Conservation (phyloP, 495 filamentous ascomycete genomes). For the Aspergillus sclerotiicarbonarius region DNA sequence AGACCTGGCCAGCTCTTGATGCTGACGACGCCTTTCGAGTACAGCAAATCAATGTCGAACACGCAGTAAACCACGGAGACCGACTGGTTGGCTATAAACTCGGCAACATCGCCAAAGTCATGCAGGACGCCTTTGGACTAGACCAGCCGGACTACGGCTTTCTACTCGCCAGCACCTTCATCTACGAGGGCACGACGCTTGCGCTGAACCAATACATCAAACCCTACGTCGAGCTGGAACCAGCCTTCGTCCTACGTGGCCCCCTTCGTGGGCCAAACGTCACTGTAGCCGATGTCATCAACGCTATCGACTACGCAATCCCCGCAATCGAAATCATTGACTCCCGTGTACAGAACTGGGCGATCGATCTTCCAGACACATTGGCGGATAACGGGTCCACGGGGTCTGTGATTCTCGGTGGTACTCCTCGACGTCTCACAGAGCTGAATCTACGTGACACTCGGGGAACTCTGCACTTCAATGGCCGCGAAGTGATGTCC, state of each 20-base stretch:
- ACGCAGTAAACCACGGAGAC: conserved; percentile 19
- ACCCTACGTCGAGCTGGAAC: conserved; percentile 23
- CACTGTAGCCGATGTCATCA: conserved; percentile 25
- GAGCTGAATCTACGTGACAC: conserved; percentile 21
- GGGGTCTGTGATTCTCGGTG: conserved; percentile 20
- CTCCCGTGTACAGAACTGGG: conserved; percentile 24
- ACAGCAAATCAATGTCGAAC: conserved; percentile 13
- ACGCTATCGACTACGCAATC: conserved; percentile 23
- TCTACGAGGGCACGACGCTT: conserved; percentile 19
- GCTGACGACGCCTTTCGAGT: conserved; percentile 20
- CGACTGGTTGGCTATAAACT: conserved; percentile 23
- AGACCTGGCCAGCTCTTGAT: conserved; percentile 18
- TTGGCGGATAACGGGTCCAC: conserved; percentile 25
- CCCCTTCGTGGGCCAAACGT: conserved; percentile 18
- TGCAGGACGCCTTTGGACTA: conserved; percentile 22
- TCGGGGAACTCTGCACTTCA: conserved; percentile 16
- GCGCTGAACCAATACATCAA: conserved; percentile 18
- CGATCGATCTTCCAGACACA: conserved; percentile 23
- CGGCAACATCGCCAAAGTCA: conserved; percentile 27
- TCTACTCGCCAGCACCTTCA: conserved; percentile 20
- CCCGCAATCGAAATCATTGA: conserved; percentile 26
- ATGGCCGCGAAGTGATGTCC: conserved; percentile 21
- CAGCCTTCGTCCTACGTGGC: conserved; percentile 19
- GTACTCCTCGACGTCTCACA: conserved; percentile 18
- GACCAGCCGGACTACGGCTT: conserved; percentile 25